Base-by-base conservation (phyloP, 768 basidiomycete genomes). In the Lactifluus echinatus region DNA sequence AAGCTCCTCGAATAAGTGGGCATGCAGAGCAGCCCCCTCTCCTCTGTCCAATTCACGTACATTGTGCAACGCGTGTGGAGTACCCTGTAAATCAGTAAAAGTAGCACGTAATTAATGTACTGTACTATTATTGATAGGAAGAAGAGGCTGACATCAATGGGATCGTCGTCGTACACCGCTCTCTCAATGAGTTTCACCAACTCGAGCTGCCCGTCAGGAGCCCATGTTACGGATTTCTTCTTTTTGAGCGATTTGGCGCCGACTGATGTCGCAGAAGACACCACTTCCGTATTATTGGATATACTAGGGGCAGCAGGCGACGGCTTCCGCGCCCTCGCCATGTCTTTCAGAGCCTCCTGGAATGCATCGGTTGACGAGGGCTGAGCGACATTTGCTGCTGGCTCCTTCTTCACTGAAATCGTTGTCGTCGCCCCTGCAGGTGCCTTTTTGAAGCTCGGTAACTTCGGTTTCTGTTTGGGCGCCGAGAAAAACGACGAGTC, bases 401-500 rank as follows among this genome's bases (percentile, higher is more conserved):
- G 70, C 54, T 82, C 83, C 64, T 74, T 76, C 73, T 82, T 80
- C 64, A 64, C 68, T 11, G 49, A 31, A 8, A 70, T 62, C 6
- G 71, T 70, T 0, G 64, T 10, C 23, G 59, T 31, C 6, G 62
- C 46, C 28, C 51, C 57, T 5, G 59, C 31, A 11, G 81, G 78
- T 11, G 83, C 85, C 70, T 92, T 93, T 74, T 85, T 91, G 76
- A 93, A 93, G 54, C 80, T 89, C 11, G 90, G 90, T 21, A 93
- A 74, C 70, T 87, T 89, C 29, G 85, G 81, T 66, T 90, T 91
- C 19, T 84, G 80, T 67, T 91, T 92, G 5, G 89, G 87, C 39
- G 86, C 85, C 53, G 89, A 91, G 71, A 93, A 93, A 71, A 93
- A 92, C 2, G 87, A 89, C 46, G 85, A 86, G 69, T 92, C 90